Base-by-base conservation (phyloP, 179 eudicot species). In the Beta corolliflora region DNA sequence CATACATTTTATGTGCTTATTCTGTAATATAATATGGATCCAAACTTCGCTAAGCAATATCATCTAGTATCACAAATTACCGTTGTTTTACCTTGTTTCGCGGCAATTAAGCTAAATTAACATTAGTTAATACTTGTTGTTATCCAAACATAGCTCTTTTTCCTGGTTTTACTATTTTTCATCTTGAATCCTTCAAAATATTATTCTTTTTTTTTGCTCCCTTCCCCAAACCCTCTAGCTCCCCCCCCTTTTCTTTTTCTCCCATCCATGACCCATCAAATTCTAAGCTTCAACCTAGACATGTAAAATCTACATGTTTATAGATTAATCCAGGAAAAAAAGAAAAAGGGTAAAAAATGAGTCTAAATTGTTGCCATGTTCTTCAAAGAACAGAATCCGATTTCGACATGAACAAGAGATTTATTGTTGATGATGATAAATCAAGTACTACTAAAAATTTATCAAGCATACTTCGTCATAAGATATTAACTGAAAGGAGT, bases 351-450 rank as follows among this genome's bases (percentile, higher is more conserved):
- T 19, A 14, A 3, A 3, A 10, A 11, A 81, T 76, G 83, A 76
- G 70, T 61, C 75, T 81, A 6, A 81, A 76, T 46, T 81, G 83
- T 29, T 81, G 80, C 29, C 53, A 78, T 52, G 73, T 41, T 36
- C 80, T 66, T 55, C 48, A 66, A 5, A 68, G 75, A 58, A 68
- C 74, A 2, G 65, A 78, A 12, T 67, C 74, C 12, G 52, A 67
- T 12, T n/a, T 14, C 2, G 75, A 68, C 9, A 1, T 68, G 31
- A 54, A 15, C 31, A 36, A 45, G 19, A 68, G 48, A n/a, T 41
- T 52, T 25, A 56, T 75, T 5, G 5, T 0, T 41, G 16, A 67
- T 14, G 48, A 75, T 56, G 65, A 56, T 36, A 75, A 31, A 31
- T 5, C 66, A 3, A 48, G 9, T n/a, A 31, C 21, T 15, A 21